These are phyloP conservation scores for Penicillium nordicum DNA, from an alignment of 2,329 filamentous ascomycete genomes.

Conservation along the genomic window DNA sequence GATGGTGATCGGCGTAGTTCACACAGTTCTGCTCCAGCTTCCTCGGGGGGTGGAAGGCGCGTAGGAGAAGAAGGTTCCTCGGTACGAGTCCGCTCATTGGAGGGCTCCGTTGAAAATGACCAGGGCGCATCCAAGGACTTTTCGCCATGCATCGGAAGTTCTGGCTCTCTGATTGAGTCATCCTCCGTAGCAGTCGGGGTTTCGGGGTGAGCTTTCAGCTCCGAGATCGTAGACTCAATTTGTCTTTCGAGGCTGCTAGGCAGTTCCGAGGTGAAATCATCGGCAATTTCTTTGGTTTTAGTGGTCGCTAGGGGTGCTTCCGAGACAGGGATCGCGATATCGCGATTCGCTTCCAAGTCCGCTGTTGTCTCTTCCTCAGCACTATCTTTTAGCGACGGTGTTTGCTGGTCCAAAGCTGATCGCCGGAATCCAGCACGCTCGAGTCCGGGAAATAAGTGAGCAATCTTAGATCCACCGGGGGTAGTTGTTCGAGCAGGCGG, in stretches of 20 bases:
- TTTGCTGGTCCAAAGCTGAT: conserved; percentile 19
- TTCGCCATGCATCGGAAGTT: conserved; percentile 17
- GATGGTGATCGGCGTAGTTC: conserved; percentile 36
- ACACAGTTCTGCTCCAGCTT: conserved; percentile 20
- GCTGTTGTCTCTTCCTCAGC: conserved; percentile 39
- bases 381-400: conserved; percentile 36
- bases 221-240: conserved; percentile 2
- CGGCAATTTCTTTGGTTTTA: conserved; percentile 43
- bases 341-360: conserved; percentile 37
- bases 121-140: conserved; percentile 25
- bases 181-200: conserved; percentile 1
- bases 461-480: conserved; percentile 28
- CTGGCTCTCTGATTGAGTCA: conserved; percentile 8
- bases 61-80: conserved; percentile 10
- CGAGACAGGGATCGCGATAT: conserved; percentile 45
- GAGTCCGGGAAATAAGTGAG: conserved; percentile 36
- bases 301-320: conserved; percentile 42
- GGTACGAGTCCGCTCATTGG: conserved; percentile 1
- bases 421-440: conserved; percentile 34
- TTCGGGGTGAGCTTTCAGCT: conserved; percentile 5
- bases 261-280: conserved; percentile 31
- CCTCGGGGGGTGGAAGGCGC: conserved; percentile 16
- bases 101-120: conserved; percentile 10
- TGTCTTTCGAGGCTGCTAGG: conserved; percentile 9
- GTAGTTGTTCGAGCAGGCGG: conserved; percentile 19